A percentile compares a stretch with the other conserved stretches of the same genome.
These are phyloP conservation scores for Coemansia sp. DNA, from an alignment of 192 early-diverging fungal genomes.

Conservation along the genomic window DNA sequence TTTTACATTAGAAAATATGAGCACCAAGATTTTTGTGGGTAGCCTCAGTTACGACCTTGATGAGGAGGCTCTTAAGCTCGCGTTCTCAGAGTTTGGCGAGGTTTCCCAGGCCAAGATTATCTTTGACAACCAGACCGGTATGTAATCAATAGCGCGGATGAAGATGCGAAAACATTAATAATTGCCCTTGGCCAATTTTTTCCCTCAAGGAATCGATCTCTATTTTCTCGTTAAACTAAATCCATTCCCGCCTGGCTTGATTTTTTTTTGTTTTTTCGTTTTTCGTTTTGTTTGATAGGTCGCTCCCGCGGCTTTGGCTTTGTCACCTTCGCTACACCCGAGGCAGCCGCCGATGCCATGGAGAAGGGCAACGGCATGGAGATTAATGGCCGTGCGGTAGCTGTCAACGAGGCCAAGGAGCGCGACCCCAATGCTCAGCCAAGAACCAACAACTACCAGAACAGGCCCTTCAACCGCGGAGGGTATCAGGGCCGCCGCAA, in stretches of 20 bases:
- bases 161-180: too few species aligned
- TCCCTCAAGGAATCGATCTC: too few species aligned
- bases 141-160: too few species aligned
- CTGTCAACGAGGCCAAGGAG: slow-evolving; percentile 71
- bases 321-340: slow-evolving; percentile 63
- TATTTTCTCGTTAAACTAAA: too few species aligned
- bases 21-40: slow-evolving; percentile 63
- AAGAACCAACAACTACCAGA: slow-evolving; percentile 13
- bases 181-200: too few species aligned
- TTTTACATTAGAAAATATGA: too few species aligned
- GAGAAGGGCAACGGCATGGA: slow-evolving; percentile 63
- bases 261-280: slow-evolving; percentile 1
- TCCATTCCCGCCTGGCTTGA: background rate
- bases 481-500: slow-evolving; percentile 7
- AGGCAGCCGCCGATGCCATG: slow-evolving; percentile 71
- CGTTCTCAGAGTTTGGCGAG: slow-evolving; percentile 62
- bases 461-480: slow-evolving; percentile 10
- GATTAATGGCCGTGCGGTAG: slow-evolving; percentile 78
- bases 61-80: slow-evolving; percentile 57
- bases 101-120: slow-evolving; percentile 67
- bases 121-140: slow-evolving; percentile 72
- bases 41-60: slow-evolving; percentile 65
- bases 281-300: slow-evolving; percentile 22
- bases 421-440: slow-evolving; percentile 25
- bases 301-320: slow-evolving; percentile 89